Percentiles rank a stretch among this genome's conserved stretches.
Conservation (phyloP, 1,284 basidiomycete species). For the Filobasidium uniguttulatum region DNA sequence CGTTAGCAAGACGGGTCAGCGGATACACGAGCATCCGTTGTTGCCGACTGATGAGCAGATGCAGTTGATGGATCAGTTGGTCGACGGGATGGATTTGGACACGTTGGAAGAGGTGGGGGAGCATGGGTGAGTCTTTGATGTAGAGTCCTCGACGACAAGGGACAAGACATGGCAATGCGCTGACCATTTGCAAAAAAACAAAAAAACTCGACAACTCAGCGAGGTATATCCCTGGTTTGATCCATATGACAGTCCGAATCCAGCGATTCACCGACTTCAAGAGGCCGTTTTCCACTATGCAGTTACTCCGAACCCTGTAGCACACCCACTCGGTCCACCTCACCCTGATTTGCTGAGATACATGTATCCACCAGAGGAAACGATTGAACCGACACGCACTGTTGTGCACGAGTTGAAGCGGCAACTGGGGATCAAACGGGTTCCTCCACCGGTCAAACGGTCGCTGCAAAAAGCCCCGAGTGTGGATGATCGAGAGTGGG, state of each 20-base stretch:
- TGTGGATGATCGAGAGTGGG: constrained; percentile 7
- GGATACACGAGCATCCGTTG: constrained; percentile 59
- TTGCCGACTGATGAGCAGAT: constrained; percentile 68
- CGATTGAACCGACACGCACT: constrained; percentile 43
- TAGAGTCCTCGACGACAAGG: constrained; percentile 18
- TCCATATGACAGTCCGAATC: constrained; percentile 64
- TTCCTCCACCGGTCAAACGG: constrained; percentile 42
- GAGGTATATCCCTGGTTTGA: constrained; percentile 61
- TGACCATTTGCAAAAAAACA: constrained; percentile 14
- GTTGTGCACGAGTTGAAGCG: constrained; percentile 50
- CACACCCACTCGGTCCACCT: constrained; percentile 63
- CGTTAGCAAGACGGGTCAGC: constrained; percentile 60
- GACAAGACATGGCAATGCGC: neutral
- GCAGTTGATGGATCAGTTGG: constrained; percentile 68
- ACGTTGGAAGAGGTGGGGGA: constrained; percentile 57
- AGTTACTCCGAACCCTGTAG: constrained; percentile 55
- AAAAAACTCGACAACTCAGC: constrained; percentile 32
- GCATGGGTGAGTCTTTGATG: constrained; percentile 52
- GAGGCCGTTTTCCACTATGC: constrained; percentile 83
- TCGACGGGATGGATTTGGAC: constrained; percentile 76
- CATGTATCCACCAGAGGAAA: constrained; percentile 58
- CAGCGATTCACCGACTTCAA: constrained; percentile 76
- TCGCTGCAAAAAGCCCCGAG: constrained; percentile 16
- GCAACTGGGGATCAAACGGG: constrained; percentile 53
- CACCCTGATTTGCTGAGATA: constrained; percentile 73